A percentile compares a stretch with the other conserved stretches of the same genome.
phyloP scores from a whole-genome alignment of 768 basidiomycete species.

The Mycena rebaudengoi region DNA sequence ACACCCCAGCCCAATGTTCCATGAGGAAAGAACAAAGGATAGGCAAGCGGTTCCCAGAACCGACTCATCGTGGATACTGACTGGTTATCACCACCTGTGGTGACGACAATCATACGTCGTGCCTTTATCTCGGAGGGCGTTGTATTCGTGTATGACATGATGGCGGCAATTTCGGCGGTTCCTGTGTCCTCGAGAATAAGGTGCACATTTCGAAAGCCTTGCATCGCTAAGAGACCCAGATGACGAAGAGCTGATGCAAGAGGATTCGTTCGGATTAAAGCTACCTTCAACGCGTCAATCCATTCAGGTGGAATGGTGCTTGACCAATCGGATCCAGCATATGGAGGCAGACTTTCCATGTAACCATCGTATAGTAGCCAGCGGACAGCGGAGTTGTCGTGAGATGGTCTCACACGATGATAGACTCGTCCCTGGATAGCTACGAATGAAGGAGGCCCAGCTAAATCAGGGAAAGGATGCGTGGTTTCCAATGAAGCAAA shows the following conservation, averaged over 20 bases:
- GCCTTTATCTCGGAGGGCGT: slow-evolving; percentile 9
- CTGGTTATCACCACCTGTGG: not conserved
- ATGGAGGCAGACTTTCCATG: not conserved
- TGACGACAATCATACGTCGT: slow-evolving; percentile 18
- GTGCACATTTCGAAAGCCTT: not conserved
- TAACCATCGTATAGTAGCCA: slow-evolving; percentile 38
- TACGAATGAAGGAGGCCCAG: slow-evolving; percentile 5
- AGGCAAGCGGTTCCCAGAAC: slow-evolving; percentile 46
- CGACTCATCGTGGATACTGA: slow-evolving; percentile 35
- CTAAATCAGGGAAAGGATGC: slow-evolving; percentile 15
- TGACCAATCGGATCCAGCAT: not conserved
- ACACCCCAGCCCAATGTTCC: slow-evolving; percentile 46
- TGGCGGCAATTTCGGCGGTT: slow-evolving; percentile 26
- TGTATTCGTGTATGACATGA: slow-evolving; percentile 27
- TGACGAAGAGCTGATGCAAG: not conserved
- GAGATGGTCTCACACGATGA: slow-evolving; percentile 29
- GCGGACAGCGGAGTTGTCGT: slow-evolving; percentile 26
- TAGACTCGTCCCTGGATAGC: slow-evolving; percentile 32
- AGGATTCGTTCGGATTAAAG: not conserved
- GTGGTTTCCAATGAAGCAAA: slow-evolving; percentile 33
- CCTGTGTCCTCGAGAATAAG: slow-evolving; percentile 25
- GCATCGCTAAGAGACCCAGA: not conserved
- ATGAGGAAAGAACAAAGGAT: slow-evolving; percentile 48
- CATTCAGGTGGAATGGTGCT: not conserved
- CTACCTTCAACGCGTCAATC: not conserved